Percentiles rank a stretch among this genome's conserved stretches.
Evolutionary conservation across 371 early-diverging fungal genomes (phyloP).

Genomic region (Choanephora cucurbitarum): DNA sequence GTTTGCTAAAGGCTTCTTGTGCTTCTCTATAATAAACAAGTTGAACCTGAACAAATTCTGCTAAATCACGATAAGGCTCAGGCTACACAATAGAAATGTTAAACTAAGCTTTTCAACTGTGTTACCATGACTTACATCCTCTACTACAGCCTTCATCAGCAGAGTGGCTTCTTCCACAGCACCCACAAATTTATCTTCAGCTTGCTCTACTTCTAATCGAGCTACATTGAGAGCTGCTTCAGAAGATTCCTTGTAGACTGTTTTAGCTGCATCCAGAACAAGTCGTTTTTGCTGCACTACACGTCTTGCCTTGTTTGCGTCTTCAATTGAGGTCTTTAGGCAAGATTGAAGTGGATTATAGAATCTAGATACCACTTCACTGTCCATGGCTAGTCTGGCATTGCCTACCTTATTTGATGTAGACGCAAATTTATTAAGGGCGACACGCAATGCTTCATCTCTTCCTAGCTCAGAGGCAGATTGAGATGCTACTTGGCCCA

Average conservation of each 20-base stretch:
- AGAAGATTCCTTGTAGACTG: constrained; percentile 57
- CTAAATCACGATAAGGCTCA: constrained; percentile 80
- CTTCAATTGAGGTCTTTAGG: constrained; percentile 72
- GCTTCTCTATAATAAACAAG: constrained; percentile 84
- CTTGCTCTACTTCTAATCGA: constrained; percentile 80
- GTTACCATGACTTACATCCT: constrained; percentile 57
- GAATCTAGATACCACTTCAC: constrained; percentile 70
- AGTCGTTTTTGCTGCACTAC: constrained; percentile 79
- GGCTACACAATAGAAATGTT: constrained; percentile 58
- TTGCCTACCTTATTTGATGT: constrained; percentile 85
- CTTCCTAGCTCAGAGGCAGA: constrained; percentile 68
- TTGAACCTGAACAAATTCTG: constrained; percentile 87
- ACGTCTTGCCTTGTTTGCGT: constrained; percentile 83
- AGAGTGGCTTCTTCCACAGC: constrained; percentile 90
- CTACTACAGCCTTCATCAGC: constrained; percentile 89
- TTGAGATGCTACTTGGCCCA: constrained; percentile 68
- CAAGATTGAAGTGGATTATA: constrained; percentile 72
- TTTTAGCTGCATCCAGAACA: constrained; percentile 82
- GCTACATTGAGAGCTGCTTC: constrained; percentile 71
- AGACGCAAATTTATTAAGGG: constrained; percentile 80
- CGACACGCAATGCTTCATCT: constrained; percentile 81
- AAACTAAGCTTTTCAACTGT: not conserved
- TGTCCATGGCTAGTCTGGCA: constrained; percentile 74
- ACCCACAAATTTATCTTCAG: constrained; percentile 92
- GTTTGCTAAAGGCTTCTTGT: constrained; percentile 72